These are phyloP conservation scores for Candida golubevii DNA, from an alignment of 805 yeast genomes.

Conservation along the genomic window DNA sequence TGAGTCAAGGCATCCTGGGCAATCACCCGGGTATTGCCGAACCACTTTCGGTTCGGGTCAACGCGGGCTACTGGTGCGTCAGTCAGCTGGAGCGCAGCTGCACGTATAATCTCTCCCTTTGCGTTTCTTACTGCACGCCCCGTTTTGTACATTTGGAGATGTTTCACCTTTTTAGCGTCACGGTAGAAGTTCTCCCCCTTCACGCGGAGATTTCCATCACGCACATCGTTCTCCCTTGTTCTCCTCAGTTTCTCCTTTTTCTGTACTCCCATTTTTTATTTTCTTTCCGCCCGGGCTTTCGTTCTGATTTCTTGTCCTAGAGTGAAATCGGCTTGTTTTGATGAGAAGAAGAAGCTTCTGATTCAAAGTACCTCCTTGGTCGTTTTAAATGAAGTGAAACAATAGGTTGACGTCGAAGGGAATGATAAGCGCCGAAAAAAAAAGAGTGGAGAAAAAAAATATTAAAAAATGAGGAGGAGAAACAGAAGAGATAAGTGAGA, in stretches of 20 bases:
- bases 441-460: neutral
- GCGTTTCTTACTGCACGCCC: constrained; percentile 87
- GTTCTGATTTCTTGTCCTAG: too few relatives aligned
- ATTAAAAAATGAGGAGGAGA: neutral
- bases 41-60: constrained; percentile 96
- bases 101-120: constrained; percentile 78
- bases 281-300: neutral
- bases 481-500: too few relatives aligned
- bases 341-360: too few relatives aligned
- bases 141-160: constrained; percentile 86
- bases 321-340: too few relatives aligned
- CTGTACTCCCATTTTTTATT: constrained; percentile 71
- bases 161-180: constrained; percentile 89
- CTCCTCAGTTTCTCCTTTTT: constrained; percentile 91
- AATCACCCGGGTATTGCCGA: constrained; percentile 94
- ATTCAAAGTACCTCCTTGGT: too few relatives aligned
- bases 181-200: constrained; percentile 96
- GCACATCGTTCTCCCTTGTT: constrained; percentile 70
- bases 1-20: constrained; percentile 94
- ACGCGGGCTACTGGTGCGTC: constrained; percentile 89
- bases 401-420: neutral
- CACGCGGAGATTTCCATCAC: constrained; percentile 88
- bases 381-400: too few relatives aligned
- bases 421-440: neutral
- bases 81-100: constrained; percentile 84